These are phyloP conservation scores for Vanrija pseudolonga DNA, from an alignment of 1,284 basidiomycete genomes.

Conservation along the genomic window DNA sequence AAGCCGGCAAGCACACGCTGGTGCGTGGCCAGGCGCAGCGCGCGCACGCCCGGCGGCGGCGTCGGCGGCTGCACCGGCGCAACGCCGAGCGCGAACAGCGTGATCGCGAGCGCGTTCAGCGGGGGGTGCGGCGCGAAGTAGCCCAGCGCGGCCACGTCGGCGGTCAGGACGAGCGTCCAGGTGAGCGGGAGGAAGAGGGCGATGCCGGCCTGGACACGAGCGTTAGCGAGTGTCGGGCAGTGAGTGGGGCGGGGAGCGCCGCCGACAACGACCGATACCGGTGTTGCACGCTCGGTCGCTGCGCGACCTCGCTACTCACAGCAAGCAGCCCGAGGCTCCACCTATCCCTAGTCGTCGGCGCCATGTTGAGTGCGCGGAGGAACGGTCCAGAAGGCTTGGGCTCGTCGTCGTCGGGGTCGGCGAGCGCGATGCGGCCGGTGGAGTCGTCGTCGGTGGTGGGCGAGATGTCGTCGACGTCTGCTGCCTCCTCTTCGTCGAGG, in stretches of 20 bases:
- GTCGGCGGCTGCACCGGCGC: conserved; percentile 41
- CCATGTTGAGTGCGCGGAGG: neutral
- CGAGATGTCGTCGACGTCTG: too few species aligned
- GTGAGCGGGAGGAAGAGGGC: conserved; percentile 37
- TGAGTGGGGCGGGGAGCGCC: too few species aligned
- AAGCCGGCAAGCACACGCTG: conserved; percentile 32
- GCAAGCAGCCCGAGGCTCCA: neutral
- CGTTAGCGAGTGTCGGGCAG: conserved; percentile 1
- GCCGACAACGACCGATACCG: too few species aligned
- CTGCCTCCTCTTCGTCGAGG: too few species aligned
- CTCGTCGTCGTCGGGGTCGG: too few species aligned
- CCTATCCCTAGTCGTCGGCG: neutral
- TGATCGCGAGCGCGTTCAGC: conserved; percentile 39
- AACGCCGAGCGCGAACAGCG: conserved; percentile 37
- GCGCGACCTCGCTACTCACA: neutral
- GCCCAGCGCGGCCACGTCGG: conserved; percentile 18
- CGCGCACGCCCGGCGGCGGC: conserved; percentile 17
- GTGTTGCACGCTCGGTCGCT: too few species aligned
- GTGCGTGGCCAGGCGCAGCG: conserved; percentile 36
- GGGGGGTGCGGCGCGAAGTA: conserved; percentile 47
- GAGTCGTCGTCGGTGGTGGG: too few species aligned
- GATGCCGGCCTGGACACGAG: conserved; percentile 26
- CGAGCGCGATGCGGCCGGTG: too few species aligned
- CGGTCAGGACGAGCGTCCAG: conserved; percentile 32
- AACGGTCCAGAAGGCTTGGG: neutral